A percentile compares a stretch with the other conserved stretches of the same genome.
phyloP scores from a whole-genome alignment of 2,329 filamentous ascomycete genomes.

The Xylaria hypoxylon region DNA sequence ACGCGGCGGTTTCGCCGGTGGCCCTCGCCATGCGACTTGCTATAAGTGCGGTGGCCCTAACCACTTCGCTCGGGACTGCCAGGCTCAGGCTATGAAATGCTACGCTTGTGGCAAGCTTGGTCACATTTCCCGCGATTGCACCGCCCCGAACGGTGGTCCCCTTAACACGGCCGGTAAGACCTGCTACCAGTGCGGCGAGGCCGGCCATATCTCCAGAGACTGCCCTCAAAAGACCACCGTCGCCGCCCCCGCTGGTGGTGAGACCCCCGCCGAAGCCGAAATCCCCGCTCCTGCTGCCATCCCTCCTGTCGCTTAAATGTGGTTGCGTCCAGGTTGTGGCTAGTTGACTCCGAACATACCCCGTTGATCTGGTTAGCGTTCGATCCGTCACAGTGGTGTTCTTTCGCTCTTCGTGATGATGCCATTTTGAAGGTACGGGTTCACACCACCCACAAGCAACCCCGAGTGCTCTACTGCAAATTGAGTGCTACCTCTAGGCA shows the following conservation, averaged over 20 bases:
- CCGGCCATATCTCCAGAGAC: slow-evolving; percentile 95
- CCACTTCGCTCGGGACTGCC: slow-evolving; percentile 98
- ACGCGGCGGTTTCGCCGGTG: slow-evolving; percentile 80
- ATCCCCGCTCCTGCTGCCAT: slow-evolving; percentile 46
- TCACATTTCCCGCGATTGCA: slow-evolving; percentile 94
- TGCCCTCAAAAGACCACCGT: slow-evolving; percentile 77
- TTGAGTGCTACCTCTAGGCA: slow-evolving; percentile 5
- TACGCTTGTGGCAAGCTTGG: slow-evolving; percentile 96
- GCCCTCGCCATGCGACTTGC: slow-evolving; percentile 76
- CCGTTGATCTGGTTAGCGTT: slow-evolving; percentile 17
- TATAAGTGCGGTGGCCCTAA: slow-evolving; percentile 88
- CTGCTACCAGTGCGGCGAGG: slow-evolving; percentile 96
- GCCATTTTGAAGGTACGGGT: slow-evolving; percentile 12
- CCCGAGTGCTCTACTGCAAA: background rate
- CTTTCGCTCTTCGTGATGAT: slow-evolving; percentile 10
- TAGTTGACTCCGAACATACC: slow-evolving; percentile 16
- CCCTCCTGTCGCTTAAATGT: slow-evolving; percentile 49
- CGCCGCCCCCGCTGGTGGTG: slow-evolving; percentile 41
- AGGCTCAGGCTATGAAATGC: slow-evolving; percentile 98
- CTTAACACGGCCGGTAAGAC: slow-evolving; percentile 97
- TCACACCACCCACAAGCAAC: slow-evolving; percentile 8
- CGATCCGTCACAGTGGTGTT: slow-evolving; percentile 9
- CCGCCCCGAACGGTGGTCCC: slow-evolving; percentile 93
- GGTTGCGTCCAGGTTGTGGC: slow-evolving; percentile 24
- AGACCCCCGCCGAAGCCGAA: slow-evolving; percentile 54